These are phyloP conservation scores for Lentinula sp. DNA, from an alignment of 768 basidiomycete genomes.

Conservation along the genomic window DNA sequence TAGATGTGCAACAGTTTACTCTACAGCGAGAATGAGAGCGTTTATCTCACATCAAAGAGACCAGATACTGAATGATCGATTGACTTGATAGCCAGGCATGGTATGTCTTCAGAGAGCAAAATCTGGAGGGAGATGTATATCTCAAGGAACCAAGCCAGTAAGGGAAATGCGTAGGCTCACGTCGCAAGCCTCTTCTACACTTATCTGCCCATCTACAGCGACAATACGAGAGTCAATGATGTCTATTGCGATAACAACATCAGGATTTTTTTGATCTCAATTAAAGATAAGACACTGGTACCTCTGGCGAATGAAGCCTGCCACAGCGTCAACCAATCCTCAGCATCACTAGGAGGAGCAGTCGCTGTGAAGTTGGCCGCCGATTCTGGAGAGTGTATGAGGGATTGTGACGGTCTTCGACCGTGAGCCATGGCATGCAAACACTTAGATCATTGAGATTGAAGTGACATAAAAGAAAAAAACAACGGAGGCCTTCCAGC, in stretches of 20 bases:
- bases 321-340: slow-evolving; percentile 59
- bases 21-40: background rate
- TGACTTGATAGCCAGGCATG: slow-evolving; percentile 59
- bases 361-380: background rate
- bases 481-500: background rate
- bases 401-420: slow-evolving; percentile 16
- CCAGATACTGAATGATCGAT: slow-evolving; percentile 31
- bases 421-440: slow-evolving; percentile 9
- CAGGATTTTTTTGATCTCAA: background rate
- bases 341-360: slow-evolving; percentile 23
- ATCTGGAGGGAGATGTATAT: slow-evolving; percentile 28
- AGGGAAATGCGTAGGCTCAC: slow-evolving; percentile 29
- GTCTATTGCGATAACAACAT: slow-evolving; percentile 31
- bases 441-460: background rate
- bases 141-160: background rate
- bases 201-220: slow-evolving; percentile 60
- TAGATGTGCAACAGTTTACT: slow-evolving; percentile 17
- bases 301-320: slow-evolving; percentile 50
- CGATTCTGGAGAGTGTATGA: slow-evolving; percentile 4
- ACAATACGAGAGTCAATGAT: slow-evolving; percentile 67
- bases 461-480: background rate
- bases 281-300: slow-evolving; percentile 18
- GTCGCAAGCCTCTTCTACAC: slow-evolving; percentile 80
- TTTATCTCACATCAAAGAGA: slow-evolving; percentile 63
- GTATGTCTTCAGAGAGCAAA: slow-evolving; percentile 54